Base-by-base conservation (phyloP, 2,329 filamentous ascomycete species). In the Hymenoscyphus linearis region DNA sequence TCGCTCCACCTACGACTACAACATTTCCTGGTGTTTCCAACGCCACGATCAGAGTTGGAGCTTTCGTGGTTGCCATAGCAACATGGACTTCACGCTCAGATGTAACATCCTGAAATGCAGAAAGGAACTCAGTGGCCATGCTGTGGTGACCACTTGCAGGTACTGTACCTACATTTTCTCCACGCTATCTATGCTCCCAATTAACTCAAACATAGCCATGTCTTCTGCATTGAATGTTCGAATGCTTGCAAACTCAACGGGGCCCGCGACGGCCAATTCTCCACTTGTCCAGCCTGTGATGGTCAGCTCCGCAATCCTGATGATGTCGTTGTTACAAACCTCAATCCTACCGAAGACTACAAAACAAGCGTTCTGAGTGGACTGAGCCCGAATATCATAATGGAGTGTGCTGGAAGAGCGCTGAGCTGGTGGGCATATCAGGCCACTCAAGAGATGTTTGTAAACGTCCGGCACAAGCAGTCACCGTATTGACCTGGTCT, bases 91-190 rank as follows among this genome's bases (percentile, higher is more conserved):
- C 62, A 77, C 80, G 25, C 77, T 96, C 26, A 83, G 85, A 37
- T 97, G 93, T 78, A 97, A 97, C 73, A 83, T 85, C 31, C 79
- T 93, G 37, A 88, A 86, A 64, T 97, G 93, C 70, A 84, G 90
- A 54, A 78, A 78, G 47, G 83, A 87, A 66, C 80, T 96, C 36
- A 80, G 78, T 36, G 85, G 89, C 47, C 81, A 82, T 64, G 93
- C 91, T 12, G 81, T 96, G 1, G 91, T 96, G 36, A 96, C 93
- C 4, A 95, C 90, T 14, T 98, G 93, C 84, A 91, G 89, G 91
- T 90, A 73, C 67, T 78, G 14, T 5, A 22, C 31, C 52, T 54
- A 37, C 26, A 36, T 35, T 16, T 27, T 27, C 35, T 27, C 25
- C 18, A 31, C n/a, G 34, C 25, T 47, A 27, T 31, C 52, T 31